Conservation (phyloP, 345 rosid species). For the Gossypium australe region DNA sequence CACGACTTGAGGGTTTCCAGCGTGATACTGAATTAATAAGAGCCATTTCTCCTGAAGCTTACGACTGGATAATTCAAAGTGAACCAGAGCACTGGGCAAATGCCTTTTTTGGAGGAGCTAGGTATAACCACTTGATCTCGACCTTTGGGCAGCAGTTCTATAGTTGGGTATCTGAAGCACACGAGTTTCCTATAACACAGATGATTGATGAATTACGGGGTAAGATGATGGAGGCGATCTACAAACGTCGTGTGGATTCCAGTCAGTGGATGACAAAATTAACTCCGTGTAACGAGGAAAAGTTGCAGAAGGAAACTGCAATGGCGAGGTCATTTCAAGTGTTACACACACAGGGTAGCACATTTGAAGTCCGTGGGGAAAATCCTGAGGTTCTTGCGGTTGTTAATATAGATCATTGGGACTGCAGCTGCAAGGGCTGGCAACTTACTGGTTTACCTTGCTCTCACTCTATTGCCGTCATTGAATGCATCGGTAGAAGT, state of each 20-base stretch:
- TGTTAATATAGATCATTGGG: conserved; percentile 64
- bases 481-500: conserved; percentile 47
- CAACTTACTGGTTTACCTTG: conserved; percentile 71
- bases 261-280: conserved; percentile 63
- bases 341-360: conserved; percentile 37
- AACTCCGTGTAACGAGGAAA: conserved; percentile 78
- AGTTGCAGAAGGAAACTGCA: conserved; percentile 51
- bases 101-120: conserved; percentile 65
- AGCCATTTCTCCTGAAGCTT: conserved; percentile 75
- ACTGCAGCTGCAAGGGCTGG: conserved; percentile 84
- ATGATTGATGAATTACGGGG: conserved; percentile 71
- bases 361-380: conserved; percentile 71
- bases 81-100: conserved; percentile 94
- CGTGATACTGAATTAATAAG: conserved; percentile 56
- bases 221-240: conserved; percentile 81
- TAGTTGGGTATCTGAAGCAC: conserved; percentile 86
- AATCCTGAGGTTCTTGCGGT: conserved; percentile 39
- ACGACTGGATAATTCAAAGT: conserved; percentile 69
- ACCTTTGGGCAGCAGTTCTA: conserved; percentile 73
- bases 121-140: conserved; percentile 71
- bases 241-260: conserved; percentile 59
- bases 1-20: conserved; percentile 55
- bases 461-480: conserved; percentile 74
- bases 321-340: conserved; percentile 49
- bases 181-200: conserved; percentile 88